Base-by-base conservation (phyloP, 805 yeast species). In the Saturnispora gosingensis region DNA sequence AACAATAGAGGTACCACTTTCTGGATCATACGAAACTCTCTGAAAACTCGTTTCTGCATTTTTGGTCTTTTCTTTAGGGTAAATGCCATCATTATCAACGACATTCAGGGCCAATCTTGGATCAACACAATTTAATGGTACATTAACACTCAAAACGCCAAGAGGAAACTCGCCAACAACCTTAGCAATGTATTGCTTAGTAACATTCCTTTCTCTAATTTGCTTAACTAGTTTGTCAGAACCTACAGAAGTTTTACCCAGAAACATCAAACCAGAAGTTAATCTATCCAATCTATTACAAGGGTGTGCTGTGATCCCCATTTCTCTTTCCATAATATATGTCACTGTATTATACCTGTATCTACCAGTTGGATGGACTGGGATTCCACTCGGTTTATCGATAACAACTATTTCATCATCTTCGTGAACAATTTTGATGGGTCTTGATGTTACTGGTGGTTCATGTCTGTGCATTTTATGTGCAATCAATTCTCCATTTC, bases 311-410 rank as follows among this genome's bases (percentile, higher is more conserved):
- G 70, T 68, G 42, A 76, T 70, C 1, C 83, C 83, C 53, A 73
- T 65, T 59, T 90, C 95, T 50, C 80, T 78, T 64, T 87, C 83
- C 57, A 93, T 67, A 4, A 88, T 78, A 64, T 82, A 83, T 10
- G 95, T 86, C 20, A 88, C 77, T 0, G 95, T 80, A 64, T 83
- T 79, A 67, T 80, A 80, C 62, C 93, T 63, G 72, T 82, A 81
- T 56, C 90, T 69, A 0, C 98, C 99, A 0, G 97, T 85, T 3
- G 99, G 98, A 65, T 93, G 99, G 0, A 88, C 96, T 0, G 99
- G 97, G 2, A 93, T 76, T 0, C 99, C 97, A 4, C 93, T 77
- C 0, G 99, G 99, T 58, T 93, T 93, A 65, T 91, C 96, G 22
- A 93, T 83, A 3, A 86, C 95, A 5, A 93, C 72, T 22, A 88